Conservation (phyloP, 1,284 basidiomycete species). For the Cryptococcus floricola region DNA sequence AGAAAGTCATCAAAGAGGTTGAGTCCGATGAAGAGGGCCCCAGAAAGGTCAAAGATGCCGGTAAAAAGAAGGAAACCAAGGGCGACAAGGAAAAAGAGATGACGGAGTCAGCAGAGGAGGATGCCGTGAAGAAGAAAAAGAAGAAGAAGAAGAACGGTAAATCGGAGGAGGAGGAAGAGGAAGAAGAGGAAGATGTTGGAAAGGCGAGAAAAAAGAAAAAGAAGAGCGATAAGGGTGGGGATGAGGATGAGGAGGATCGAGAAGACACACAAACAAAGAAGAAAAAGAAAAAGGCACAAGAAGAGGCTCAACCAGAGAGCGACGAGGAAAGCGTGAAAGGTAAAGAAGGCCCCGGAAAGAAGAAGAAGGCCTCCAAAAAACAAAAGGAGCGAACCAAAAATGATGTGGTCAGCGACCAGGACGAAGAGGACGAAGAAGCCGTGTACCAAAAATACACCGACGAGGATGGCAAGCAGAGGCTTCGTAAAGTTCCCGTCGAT, state of each 20-base stretch:
- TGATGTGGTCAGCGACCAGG: background rate
- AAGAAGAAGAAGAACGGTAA: slow-evolving; percentile 1
- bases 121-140: slow-evolving; percentile 1
- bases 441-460: slow-evolving; percentile 8
- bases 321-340: slow-evolving; percentile 1
- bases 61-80: slow-evolving; percentile 1
- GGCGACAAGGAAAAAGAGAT: background rate
- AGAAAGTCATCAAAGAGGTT: background rate
- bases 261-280: background rate
- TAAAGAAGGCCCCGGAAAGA: background rate
- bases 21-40: background rate
- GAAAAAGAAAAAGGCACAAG: slow-evolving; percentile 1
- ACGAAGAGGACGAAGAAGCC: slow-evolving; percentile 5
- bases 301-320: background rate
- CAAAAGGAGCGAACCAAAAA: background rate
- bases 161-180: slow-evolving; percentile 2
- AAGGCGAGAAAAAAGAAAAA: slow-evolving; percentile 19
- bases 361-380: background rate
- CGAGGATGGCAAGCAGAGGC: slow-evolving; percentile 1
- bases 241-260: background rate
- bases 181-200: slow-evolving; percentile 2
- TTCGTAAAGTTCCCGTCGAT: slow-evolving; percentile 1
- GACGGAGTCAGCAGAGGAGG: background rate
- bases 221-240: slow-evolving; percentile 7
- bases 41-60: background rate